Base-by-base conservation (phyloP, 2,329 filamentous ascomycete genomes). In the Fusarium begoniae region DNA sequence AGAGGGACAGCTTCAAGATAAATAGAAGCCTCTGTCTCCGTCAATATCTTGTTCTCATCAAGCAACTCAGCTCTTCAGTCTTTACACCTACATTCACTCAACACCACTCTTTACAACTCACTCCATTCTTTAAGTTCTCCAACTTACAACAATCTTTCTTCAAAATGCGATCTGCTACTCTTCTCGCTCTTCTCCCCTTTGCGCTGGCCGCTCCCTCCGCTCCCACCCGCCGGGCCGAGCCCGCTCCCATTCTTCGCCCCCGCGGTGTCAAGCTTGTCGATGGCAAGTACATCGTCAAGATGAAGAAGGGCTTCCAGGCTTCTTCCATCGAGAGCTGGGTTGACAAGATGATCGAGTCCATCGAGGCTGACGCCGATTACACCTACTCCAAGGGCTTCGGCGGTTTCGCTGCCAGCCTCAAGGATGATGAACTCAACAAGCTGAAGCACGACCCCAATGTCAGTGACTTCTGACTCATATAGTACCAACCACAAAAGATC, bases 261-360 rank as follows among this genome's bases (percentile, higher is more conserved):
- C 80, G 80, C 17, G 79, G 75, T 38, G 78, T 72, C 48, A 66
- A 79, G 68, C 66, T 80, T 59, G 68, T 83, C 41, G 79, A 80
- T 54, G 80, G 79, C 76, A 83, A 80, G 72, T 84, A 80, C 78
- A 84, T 84, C 38, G 77, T 84, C 74, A 82, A 80, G 73, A 80
- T 84, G 75, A 81, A 79, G 76, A 69, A 55, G 40, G 72, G 72
- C 15, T 47, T 75, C 32, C 51, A 51, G 11, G 45, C 65, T 50
- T 48, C 77, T 41, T 75, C 80, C 51, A 55, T 55, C 15, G 51
- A 55, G 51, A 55, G 51, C 35, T 55, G 51, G 11, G 67, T 82
- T 50, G 63, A 60, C 37, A 61, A 68, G 22, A 76, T 78, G 57
- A 73, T 83, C 20, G 63, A 64, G 15, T 70, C 53, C n/a, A 80